Conservation (phyloP, 2,329 filamentous ascomycete species). For the Colletotrichum shisoi region DNA sequence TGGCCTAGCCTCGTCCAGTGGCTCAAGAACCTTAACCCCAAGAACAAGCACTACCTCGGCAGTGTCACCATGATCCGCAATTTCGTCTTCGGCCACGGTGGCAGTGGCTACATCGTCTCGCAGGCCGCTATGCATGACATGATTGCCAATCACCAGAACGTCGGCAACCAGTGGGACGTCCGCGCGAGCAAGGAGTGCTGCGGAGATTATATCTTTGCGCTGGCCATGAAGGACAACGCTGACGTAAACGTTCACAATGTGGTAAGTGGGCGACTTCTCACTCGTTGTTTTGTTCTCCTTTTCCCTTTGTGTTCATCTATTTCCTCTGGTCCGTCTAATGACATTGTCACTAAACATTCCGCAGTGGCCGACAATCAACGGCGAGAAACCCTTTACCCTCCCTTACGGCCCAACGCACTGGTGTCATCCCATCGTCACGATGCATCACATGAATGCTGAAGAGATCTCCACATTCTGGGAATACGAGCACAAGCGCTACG, state of each 20-base stretch:
- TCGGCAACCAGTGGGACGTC: constrained; percentile 59
- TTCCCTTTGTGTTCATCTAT: not conserved
- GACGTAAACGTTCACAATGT: constrained; percentile 52
- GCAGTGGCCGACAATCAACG: constrained; percentile 63
- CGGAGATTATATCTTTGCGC: constrained; percentile 60
- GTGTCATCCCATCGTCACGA: constrained; percentile 64
- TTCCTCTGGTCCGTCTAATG: no score
- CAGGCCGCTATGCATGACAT: constrained; percentile 59
- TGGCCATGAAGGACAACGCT: constrained; percentile 56
- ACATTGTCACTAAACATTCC: constrained; percentile 18
- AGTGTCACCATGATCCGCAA: constrained; percentile 55
- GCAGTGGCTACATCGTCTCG: constrained; percentile 63
- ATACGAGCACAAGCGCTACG: constrained; percentile 56
- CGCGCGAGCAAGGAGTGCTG: constrained; percentile 55
- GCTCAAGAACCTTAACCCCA: constrained; percentile 55
- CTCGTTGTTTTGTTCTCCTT: not conserved
- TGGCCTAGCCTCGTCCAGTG: constrained; percentile 62
- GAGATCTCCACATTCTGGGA: constrained; percentile 61
- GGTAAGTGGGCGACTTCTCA: constrained; percentile 47
- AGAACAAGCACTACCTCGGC: constrained; percentile 59
- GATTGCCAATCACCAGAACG: constrained; percentile 53
- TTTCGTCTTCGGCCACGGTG: constrained; percentile 63
- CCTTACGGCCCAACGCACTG: constrained; percentile 58
- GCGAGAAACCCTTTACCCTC: constrained; percentile 62
- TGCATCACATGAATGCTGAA: constrained; percentile 62